Evolutionary conservation across 1,284 basidiomycete species (phyloP), one percentile per base, ranked within the genome.

Genomic region (Xerocomus cyaneibrunnescens): DNA sequence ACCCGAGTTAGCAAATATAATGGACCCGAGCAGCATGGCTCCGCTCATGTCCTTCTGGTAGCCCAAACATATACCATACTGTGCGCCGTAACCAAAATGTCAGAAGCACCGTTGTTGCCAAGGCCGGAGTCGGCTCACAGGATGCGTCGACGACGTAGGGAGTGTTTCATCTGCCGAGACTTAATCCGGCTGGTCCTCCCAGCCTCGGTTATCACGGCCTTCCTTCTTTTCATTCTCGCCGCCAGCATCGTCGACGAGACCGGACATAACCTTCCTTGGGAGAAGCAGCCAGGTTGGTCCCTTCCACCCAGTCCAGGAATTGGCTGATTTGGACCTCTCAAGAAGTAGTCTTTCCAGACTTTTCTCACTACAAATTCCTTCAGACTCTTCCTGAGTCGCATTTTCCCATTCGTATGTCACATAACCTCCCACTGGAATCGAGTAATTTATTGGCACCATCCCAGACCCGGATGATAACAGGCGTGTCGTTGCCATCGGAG

Each of bases 401-500:
- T 45, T 81, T 86, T 61, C 80, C 83, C 22, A 64, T 78, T 57
- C 72, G 85, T 86, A 57, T 47, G 62, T 47, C 63, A 52, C 34
- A 21, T 22, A 12, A 48, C 9, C 27, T 46, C 19, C 13, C 17
- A 16, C 34, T 17, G 13, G 32, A 19, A 23, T 12, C 12, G 13
- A 7, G 9, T 8, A 16, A 3, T 23, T 46, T 21, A n/a, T 9
- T 23, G 21, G 9, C 19, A 6, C 16, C 22, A 41, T 35, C 35
- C 17, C 39, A 85, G 85, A 77, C 51, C 72, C 79, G 22, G 67
- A 74, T 5, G 61, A 73, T 5, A 54, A 70, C n/a, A 74, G 70
- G 54, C 82, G 89, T 9, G 70, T 87, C 21, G 80, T 94, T 40
- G 71, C 91, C 54, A 71, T 93, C 23, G 93, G 93, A 16, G 93